A percentile compares a stretch with the other conserved stretches of the same genome.
These are phyloP conservation scores for Fusarium camptoceras DNA, from an alignment of 2,329 filamentous ascomycete genomes.

Conservation along the genomic window DNA sequence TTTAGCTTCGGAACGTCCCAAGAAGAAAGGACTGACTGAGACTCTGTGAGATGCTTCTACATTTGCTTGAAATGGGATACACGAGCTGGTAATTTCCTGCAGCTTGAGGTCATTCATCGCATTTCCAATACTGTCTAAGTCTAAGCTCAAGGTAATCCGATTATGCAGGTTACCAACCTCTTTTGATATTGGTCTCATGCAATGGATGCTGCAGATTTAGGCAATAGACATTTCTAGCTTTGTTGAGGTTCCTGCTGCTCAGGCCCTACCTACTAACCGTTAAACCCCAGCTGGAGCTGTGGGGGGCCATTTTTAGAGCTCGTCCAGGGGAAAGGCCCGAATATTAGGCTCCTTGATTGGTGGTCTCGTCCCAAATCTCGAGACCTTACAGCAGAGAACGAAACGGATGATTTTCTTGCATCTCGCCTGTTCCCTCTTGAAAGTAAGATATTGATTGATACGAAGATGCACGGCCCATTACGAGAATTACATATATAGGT, in stretches of 20 bases:
- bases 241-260: not conserved
- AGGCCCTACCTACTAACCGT: not conserved
- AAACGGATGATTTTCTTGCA: constrained; percentile 4
- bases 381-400: constrained; percentile 5
- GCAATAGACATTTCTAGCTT: not conserved
- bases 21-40: not conserved
- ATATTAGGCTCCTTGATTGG: constrained; percentile 40
- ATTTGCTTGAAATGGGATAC: not conserved
- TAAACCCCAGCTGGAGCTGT: constrained; percentile 28
- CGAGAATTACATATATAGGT: constrained; percentile 4
- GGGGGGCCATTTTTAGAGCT: constrained; percentile 38
- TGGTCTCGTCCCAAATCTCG: not conserved
- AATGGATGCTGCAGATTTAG: not conserved
- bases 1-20: not conserved
- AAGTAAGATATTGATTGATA: not conserved
- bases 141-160: not conserved
- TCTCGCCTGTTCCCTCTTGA: constrained; percentile 1
- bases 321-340: constrained; percentile 43
- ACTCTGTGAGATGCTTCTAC: not conserved
- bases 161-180: not conserved
- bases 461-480: constrained; percentile 10
- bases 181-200: constrained; percentile 6
- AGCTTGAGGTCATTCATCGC: constrained; percentile 1
- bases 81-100: not conserved
- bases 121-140: not conserved